Evolutionary conservation across 2,329 filamentous ascomycete species (phyloP), one percentile per base, ranked within the genome.

Genomic region (Colletotrichum chlorophyti): DNA sequence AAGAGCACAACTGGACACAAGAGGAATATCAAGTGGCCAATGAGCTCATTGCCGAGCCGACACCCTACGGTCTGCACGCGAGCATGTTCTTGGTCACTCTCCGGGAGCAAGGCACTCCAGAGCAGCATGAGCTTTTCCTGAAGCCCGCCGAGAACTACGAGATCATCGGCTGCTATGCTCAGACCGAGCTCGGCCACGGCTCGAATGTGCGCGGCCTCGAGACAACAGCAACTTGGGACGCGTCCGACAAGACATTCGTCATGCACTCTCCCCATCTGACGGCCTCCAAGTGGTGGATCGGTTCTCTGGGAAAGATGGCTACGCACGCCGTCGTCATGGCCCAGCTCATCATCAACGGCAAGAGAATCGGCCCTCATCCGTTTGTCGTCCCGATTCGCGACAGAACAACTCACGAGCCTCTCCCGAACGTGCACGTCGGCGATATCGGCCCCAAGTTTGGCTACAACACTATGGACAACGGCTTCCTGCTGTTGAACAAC

Each of bases 251-350:
- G 79, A 91, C 86, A 3, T 93, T 93, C 66, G 87, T 80, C 12
- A 79, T 93, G 31, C 86, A 93, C 72, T 91, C 88, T 1, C 90
- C 90, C 9, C 80, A 85, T 61, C 78, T 93, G 53, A 93, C 90
- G 2, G 84, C 90, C 0, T 89, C 88, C 29, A 94, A 94, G 70
- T 94, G 90, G 90, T 93, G 91, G 91, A 92, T 92, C 65, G 91
- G 91, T 2, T 90, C 89, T 10, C 80, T 93, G 4, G 91, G 90
- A 48, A 82, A 88, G 65, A 88, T 87, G 3, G 90, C 91, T 40
- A 93, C 91, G 69, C 82, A 91, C 68, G 90, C 90, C 1, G 85
- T 91, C 2, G 89, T 93, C 4, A 91, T 93, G 81, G 90, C 91
- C 0, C 90, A 93, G 73, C 79, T 93, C 24, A 83, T 87, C 61